Percentiles rank a stretch among this genome's conserved stretches.
phyloP scores from a whole-genome alignment of 2,329 filamentous ascomycete species.

The Gyromitra esculenta region DNA sequence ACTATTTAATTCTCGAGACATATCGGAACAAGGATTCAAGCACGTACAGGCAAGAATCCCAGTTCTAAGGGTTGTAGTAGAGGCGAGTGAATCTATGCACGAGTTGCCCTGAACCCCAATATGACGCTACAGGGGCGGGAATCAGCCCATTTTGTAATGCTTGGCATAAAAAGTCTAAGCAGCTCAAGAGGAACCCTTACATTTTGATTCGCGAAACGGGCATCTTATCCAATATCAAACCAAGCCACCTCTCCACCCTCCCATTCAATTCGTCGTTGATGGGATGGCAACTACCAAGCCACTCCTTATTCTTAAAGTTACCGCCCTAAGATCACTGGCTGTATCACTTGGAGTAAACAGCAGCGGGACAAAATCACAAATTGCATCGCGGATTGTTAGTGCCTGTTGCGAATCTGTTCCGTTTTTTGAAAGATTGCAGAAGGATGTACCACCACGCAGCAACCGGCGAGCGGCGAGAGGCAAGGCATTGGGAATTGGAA shows the following conservation, averaged over 20 bases:
- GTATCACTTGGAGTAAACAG: constrained; percentile 38
- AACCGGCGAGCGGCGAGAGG: not conserved
- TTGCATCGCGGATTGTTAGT: constrained; percentile 36
- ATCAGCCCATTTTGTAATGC: constrained; percentile 20
- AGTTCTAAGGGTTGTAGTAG: not conserved
- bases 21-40: not conserved
- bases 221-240: constrained; percentile 19
- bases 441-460: not conserved
- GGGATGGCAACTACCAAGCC: constrained; percentile 38
- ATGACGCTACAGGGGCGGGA: not conserved
- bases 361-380: constrained; percentile 29
- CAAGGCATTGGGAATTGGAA: not conserved
- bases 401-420: constrained; percentile 34
- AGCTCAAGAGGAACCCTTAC: constrained; percentile 1
- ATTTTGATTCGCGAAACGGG: constrained; percentile 19
- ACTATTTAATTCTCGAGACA: not conserved
- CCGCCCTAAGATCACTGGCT: constrained; percentile 29
- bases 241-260: constrained; percentile 7
- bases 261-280: not conserved
- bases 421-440: constrained; percentile 34
- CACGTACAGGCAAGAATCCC: not conserved
- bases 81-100: not conserved
- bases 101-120: not conserved
- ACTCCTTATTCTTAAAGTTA: constrained; percentile 37
- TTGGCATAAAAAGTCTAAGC: constrained; percentile 19